A percentile compares a stretch with the other conserved stretches of the same genome.
Conservation (phyloP, 2,329 filamentous ascomycete genomes). For the Dactylellina drechsleri region DNA sequence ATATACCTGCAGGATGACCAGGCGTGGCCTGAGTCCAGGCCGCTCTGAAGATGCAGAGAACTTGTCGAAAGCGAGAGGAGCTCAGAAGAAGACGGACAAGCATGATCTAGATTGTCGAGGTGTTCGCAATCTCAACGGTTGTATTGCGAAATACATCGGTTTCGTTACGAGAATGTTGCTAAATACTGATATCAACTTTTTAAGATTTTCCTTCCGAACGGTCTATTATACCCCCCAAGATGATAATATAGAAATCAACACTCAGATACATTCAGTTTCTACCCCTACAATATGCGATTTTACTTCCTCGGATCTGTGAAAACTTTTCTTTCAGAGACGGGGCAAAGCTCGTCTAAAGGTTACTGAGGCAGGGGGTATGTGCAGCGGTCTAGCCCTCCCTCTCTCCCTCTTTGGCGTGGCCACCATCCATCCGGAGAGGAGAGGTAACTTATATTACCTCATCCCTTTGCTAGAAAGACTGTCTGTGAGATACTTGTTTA, state of each 20-base stretch:
- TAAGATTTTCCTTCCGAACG: background rate
- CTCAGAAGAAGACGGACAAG: background rate
- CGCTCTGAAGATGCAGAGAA: no score
- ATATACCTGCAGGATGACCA: constrained; percentile 3
- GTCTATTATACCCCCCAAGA: background rate
- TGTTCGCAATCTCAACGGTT: constrained; percentile 16
- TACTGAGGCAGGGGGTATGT: background rate
- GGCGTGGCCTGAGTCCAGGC: no score
- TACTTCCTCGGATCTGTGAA: no score
- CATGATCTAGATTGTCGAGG: constrained; percentile 9
- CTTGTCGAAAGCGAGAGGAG: background rate
- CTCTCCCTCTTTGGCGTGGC: background rate
- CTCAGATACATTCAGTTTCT: no score
- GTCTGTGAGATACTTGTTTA: background rate
- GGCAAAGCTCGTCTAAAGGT: background rate
- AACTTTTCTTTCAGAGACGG: no score
- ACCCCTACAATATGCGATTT: no score
- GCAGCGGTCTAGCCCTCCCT: background rate
- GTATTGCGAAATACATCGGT: background rate
- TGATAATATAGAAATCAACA: background rate
- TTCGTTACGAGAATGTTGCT: no score
- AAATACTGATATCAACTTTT: no score
- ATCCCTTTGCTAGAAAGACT: background rate
- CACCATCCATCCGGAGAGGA: constrained; percentile 3
- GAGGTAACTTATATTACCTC: no score